A percentile compares a stretch with the other conserved stretches of the same genome.
These are phyloP conservation scores for Fusarium mundagurra DNA, from an alignment of 2,329 filamentous ascomycete genomes.

Conservation along the genomic window DNA sequence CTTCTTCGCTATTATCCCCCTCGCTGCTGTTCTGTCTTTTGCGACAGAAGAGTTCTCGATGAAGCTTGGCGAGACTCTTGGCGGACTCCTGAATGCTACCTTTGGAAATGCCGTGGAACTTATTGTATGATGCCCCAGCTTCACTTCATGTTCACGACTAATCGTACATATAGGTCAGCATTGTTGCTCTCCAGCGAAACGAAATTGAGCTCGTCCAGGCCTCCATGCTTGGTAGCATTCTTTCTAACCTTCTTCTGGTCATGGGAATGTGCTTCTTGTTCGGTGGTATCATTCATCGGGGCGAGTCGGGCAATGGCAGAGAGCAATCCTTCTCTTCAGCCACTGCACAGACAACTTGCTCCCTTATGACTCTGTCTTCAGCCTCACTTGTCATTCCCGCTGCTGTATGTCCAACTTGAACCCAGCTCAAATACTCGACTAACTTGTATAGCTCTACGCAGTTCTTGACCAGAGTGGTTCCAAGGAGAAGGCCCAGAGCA, in stretches of 20 bases:
- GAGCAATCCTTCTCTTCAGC: conserved; percentile 81
- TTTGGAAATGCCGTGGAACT: conserved; percentile 85
- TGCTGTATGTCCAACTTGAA: conserved; percentile 57
- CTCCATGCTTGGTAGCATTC: conserved; percentile 94
- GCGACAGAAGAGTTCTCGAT: conserved; percentile 80
- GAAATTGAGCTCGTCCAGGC: conserved; percentile 98
- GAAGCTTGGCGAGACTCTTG: conserved; percentile 77
- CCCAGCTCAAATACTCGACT: neutral
- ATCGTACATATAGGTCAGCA: conserved; percentile 74
- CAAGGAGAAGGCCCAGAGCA: conserved; percentile 61
- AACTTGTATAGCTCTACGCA: conserved; percentile 66
- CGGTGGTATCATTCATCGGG: conserved; percentile 73
- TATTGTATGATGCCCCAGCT: conserved; percentile 65
- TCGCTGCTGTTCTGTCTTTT: conserved; percentile 78
- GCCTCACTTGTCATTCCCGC: conserved; percentile 84
- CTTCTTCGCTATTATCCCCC: conserved; percentile 82
- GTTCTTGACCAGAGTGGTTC: conserved; percentile 62
- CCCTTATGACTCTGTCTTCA: conserved; percentile 78
- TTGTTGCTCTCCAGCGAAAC: conserved; percentile 84
- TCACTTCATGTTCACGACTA: neutral
- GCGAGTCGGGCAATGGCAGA: conserved; percentile 63
- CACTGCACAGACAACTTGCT: conserved; percentile 80
- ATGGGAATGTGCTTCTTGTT: conserved; percentile 84
- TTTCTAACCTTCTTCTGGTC: conserved; percentile 92
- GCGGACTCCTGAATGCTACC: conserved; percentile 78